Evolutionary conservation across 495 filamentous ascomycete species (phyloP).

Genomic region (Neurospora sublineolata): DNA sequence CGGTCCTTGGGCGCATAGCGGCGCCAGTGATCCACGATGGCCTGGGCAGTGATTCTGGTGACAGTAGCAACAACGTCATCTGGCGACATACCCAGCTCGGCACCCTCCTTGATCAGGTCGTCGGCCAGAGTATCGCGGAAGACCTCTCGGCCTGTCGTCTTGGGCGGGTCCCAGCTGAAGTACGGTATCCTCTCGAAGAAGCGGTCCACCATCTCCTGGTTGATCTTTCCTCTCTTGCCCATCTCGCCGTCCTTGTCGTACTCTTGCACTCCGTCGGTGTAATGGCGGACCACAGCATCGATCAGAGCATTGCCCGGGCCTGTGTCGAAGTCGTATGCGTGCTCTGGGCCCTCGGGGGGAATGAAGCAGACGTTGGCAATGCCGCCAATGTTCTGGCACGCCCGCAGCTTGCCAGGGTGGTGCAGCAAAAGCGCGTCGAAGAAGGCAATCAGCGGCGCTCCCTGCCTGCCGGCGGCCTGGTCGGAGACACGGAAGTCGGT

Average conservation of each 20-base stretch:
- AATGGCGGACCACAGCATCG: constrained; percentile 35
- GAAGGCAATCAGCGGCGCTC: constrained; percentile 38
- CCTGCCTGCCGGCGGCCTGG: constrained; percentile 35
- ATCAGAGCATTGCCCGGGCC: constrained; percentile 38
- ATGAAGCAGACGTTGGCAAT: constrained; percentile 52
- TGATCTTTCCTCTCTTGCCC: constrained; percentile 39
- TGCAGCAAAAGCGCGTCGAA: constrained; percentile 42
- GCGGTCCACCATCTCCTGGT: constrained; percentile 42
- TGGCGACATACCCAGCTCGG: constrained; percentile 29
- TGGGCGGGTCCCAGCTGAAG: constrained; percentile 39
- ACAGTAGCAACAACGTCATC: constrained; percentile 45
- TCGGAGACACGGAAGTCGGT: constrained; percentile 35
- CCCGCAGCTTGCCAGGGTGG: constrained; percentile 43
- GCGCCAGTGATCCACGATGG: constrained; percentile 44
- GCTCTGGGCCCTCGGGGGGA: constrained; percentile 39
- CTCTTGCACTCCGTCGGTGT: constrained; percentile 31
- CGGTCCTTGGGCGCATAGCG: constrained; percentile 35
- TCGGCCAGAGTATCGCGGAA: constrained; percentile 43
- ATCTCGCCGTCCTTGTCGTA: constrained; percentile 41
- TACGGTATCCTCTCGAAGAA: constrained; percentile 37
- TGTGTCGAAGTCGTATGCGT: constrained; percentile 43
- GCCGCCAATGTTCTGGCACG: constrained; percentile 50
- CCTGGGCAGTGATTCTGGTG: constrained; percentile 45
- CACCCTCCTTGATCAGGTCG: constrained; percentile 35
- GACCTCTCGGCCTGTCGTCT: constrained; percentile 48